Conservation (phyloP, 2,329 filamentous ascomycete species). For the Alternaria metachromatica region DNA sequence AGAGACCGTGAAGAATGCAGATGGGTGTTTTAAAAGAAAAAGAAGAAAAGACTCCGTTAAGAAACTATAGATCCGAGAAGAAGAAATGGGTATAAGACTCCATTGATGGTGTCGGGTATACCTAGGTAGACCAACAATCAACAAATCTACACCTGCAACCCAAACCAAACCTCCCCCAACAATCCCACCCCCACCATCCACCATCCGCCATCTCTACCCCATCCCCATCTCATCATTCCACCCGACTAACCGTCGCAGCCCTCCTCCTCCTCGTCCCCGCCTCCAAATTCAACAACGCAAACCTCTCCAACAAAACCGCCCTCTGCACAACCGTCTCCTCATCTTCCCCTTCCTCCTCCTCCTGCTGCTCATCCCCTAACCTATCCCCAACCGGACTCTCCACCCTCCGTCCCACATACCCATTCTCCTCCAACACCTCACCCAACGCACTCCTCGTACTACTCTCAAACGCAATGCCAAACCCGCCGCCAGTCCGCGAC, state of each 20-base stretch:
- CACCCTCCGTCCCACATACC: background rate
- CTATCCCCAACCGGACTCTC: background rate
- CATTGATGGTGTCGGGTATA: background rate
- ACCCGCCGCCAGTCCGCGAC: background rate
- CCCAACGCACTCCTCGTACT: background rate
- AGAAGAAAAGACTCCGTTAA: background rate
- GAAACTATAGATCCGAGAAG: no score
- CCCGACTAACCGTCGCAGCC: background rate
- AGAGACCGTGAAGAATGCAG: background rate
- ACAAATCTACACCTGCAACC: background rate
- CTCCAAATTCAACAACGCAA: background rate
- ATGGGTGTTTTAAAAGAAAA: background rate
- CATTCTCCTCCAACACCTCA: background rate
- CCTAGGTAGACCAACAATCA: background rate
- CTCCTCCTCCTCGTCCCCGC: background rate
- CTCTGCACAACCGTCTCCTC: background rate
- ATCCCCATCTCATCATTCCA: background rate
- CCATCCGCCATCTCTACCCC: background rate
- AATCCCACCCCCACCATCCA: background rate
- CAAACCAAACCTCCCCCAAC: background rate
- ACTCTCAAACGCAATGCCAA: background rate
- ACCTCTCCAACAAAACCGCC: background rate
- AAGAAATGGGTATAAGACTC: background rate
- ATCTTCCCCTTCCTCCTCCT: background rate
- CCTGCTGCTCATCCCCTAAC: background rate